Base-by-base conservation (phyloP, 257 asterid species). In the Solanum chiquidenum region DNA sequence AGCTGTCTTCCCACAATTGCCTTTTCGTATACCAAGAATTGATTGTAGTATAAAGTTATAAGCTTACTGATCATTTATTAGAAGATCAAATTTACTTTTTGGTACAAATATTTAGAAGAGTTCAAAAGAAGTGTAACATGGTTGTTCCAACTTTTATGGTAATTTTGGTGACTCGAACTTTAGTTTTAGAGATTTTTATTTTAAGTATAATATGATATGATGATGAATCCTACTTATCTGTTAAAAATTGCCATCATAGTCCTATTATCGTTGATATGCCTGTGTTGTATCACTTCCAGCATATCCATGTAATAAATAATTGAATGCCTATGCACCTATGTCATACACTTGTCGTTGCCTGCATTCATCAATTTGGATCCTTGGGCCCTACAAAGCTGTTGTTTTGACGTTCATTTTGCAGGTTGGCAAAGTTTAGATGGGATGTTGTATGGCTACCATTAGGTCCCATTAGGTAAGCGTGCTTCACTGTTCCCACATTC, bases 391-490 rank as follows among this genome's bases (percentile, higher is more conserved):
- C 27, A 38, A 73, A 68, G 8, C 44, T n/a, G 62, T 88, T 42
- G 66, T 79, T 13, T 75, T 29, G 75, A 69, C 64, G 10, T 74
- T 35, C 82, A 35, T 35, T 35, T 77, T 90, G 92, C 98, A 96
- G 99, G 87, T 93, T 96, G 95, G 89, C 98, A 40, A 94, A 90
- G 93, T 96, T 94, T 87, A 94, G 98, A 87, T 94, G 99, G 98
- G 98, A 96, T 85, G 86, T 92, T 79, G 33, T 94, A 42, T 96
- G 99, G 99, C 94, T 96, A 91, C 97, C 98, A 76, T 66, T 94
- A n/a, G 92, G 95, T 29, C 98, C 99, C 62, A 88, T 96, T 76
- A 91, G 98, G 99, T 96, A 90, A 86, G 84, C 83, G 83, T 76
- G 66, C 11, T 37, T 69, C n/a, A 29, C 38, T 55, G 20, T 31